Evolutionary conservation across 129 eudicot genomes (phyloP), one percentile per base, ranked within the genome.

Genomic region (Lonicera japonica): DNA sequence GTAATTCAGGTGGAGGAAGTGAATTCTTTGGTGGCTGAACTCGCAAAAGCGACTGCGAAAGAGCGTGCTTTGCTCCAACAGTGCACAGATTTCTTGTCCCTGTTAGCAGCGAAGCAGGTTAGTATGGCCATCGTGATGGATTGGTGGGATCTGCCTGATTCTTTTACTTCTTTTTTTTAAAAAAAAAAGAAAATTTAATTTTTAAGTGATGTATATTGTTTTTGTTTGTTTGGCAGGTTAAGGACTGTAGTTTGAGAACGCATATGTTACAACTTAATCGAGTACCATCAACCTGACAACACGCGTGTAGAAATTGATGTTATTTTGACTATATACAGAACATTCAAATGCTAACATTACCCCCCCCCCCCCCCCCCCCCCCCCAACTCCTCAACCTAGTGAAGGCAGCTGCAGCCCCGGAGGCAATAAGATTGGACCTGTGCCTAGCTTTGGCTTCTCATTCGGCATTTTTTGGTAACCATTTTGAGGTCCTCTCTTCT

Each of bases 171-270:
- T 2, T 29, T 29, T 29, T 29, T 29, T 29, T 43, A 4, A 10
- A 8, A 43, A 43, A 8, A 43, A 43, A 43, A 1, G 1, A 14
- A 43, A 43, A 43, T 43, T 43, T 43, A 2, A 43, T 43, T 43
- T 43, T 14, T 43, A 43, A 43, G 13, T 43, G 50, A 43, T 29
- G 8, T 43, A 43, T 43, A 43, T 43, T 43, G 13, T 29, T 29
- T n/a, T 29, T 29, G 6, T 14, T n/a, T 51, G 18, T 25, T 66
- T 61, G 51, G 57, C 95, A 92, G 98, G 95, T 82, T 68, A 92
- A 76, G 75, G 82, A 87, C 63, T 84, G 79, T 84, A 91, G 96
- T 77, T 65, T 91, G 86, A 82, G 98, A 83, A 82, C 98, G 12
- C 90, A 87, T 25, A 68, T 54, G 65, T 60, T 91, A 66, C 98